Evolutionary conservation across 192 early-diverging fungal species (phyloP), one percentile per base, ranked within the genome.

Genomic region (Jimgerdemannia lactiflua): DNA sequence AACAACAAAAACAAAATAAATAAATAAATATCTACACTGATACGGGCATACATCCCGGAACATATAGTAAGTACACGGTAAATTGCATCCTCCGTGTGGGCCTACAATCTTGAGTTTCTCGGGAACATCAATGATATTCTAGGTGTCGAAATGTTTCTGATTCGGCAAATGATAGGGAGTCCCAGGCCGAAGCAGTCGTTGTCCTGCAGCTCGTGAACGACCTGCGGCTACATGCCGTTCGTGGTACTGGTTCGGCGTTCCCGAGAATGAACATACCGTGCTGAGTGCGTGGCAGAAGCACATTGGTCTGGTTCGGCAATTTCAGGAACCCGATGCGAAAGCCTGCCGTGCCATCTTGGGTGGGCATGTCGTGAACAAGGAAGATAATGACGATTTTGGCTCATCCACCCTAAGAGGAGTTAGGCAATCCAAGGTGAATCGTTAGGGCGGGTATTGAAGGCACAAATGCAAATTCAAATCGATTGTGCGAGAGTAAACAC

Each of bases 371-470:
- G 59, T 97, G 91, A 64, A 99, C 98, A 74, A 96, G 92, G 39
- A 93, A 94, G 59, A 99, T 80, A 43, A 99, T 96, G 70, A 99
- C 97, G 70, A 98, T 96, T 75, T 98, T 97, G 82, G 98, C 98
- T 80, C 98, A 97, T 70, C 97, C 95, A 43, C 98, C 98, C 80
- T 99, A 97, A 29, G 29, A 1, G 29, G 29, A 29, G 29, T 29
- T 29, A 1, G 29, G 29, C 29, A 29, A 29, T 29, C 0, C 29
- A 29, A 29, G 84, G 96, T 98, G 29, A 3, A 96, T 96, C 77
- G 98, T 97, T 3, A 99, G 97, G 44, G 92, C 29, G 95, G n/a
- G 92, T 93, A 2, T 99, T 94, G 70, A 93, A 92, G 29, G 98
- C 92, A 4, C 90, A 86, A 74, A 94, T 94, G 20, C 75, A 43